Conservation (phyloP, 1,284 basidiomycete species). For the Puccinia coronata region DNA sequence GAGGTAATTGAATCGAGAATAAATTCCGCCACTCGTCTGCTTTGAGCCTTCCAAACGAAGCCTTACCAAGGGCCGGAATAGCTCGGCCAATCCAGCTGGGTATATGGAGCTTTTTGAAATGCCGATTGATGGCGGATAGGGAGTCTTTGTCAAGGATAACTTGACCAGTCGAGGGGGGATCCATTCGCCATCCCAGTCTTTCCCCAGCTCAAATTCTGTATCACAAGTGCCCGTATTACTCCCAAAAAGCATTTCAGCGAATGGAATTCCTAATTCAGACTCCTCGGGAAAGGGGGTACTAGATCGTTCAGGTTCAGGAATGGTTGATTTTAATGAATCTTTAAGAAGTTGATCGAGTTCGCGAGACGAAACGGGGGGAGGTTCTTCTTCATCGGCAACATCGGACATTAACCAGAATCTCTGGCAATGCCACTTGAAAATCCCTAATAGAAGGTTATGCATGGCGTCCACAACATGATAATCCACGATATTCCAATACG, state of each 20-base stretch:
- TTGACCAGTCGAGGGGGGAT: not conserved
- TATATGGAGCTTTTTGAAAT: not conserved
- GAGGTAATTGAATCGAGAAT: constrained; percentile 17
- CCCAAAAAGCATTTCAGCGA: constrained; percentile 8
- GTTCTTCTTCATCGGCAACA: constrained; percentile 5
- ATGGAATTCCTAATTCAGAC: not conserved
- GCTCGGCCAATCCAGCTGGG: constrained; percentile 33
- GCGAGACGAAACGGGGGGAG: not conserved
- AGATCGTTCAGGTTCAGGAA: not conserved
- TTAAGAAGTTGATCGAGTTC: constrained; percentile 1
- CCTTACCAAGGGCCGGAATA: constrained; percentile 40
- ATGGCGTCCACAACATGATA: constrained; percentile 47
- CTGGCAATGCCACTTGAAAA: no score
- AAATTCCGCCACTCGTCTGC: constrained; percentile 35
- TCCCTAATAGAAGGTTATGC: constrained; percentile 35
- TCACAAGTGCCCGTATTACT: not conserved
- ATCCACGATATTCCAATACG: constrained; percentile 37
- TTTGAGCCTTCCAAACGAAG: constrained; percentile 27
- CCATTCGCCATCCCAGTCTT: constrained; percentile 37
- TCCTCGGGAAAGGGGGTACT: not conserved
- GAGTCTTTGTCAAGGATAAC: constrained; percentile 8
- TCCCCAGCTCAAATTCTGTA: not conserved
- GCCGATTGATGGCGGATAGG: constrained; percentile 12
- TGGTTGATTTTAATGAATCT: not conserved
- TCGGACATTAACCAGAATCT: constrained; percentile 44